phyloP scores from a whole-genome alignment of 345 rosid genomes.

The Durio zibethinus region DNA sequence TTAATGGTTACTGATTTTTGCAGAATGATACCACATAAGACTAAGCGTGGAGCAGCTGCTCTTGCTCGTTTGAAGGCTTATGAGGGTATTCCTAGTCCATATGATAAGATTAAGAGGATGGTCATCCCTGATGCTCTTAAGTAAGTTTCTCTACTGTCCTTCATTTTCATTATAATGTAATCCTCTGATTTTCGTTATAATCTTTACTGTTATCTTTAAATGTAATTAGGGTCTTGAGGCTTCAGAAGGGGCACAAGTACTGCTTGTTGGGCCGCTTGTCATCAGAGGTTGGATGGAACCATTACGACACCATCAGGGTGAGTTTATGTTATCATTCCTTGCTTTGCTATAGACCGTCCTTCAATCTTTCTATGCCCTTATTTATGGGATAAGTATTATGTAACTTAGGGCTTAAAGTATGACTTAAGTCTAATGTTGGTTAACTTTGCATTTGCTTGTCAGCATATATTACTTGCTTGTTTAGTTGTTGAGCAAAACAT shows the following conservation, averaged over 20 bases:
- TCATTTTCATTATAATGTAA: background rate
- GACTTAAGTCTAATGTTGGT: background rate
- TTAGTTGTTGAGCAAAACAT: background rate
- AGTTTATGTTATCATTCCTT: slow-evolving; percentile 7
- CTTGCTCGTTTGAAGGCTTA: slow-evolving; percentile 74
- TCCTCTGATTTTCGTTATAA: background rate
- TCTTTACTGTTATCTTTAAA: background rate
- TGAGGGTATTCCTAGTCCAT: slow-evolving; percentile 82
- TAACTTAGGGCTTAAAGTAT: background rate
- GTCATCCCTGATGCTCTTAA: slow-evolving; percentile 90
- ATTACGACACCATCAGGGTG: slow-evolving; percentile 80
- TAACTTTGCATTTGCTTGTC: background rate
- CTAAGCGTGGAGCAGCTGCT: slow-evolving; percentile 78
- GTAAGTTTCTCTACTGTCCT: slow-evolving; percentile 25
- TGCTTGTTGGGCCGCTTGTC: slow-evolving; percentile 74
- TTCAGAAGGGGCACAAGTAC: slow-evolving; percentile 77
- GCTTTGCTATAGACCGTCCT: background rate
- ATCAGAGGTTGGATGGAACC: slow-evolving; percentile 86
- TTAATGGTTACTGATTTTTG: background rate
- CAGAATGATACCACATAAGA: slow-evolving; percentile 89
- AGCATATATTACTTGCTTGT: background rate
- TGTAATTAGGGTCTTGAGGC: slow-evolving; percentile 79
- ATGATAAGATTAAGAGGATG: slow-evolving; percentile 81
- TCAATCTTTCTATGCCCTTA: background rate
- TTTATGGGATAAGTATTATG: background rate